Evolutionary conservation across 495 filamentous ascomycete species (phyloP), one percentile per base, ranked within the genome.

Genomic region (Schizothecium vesticola): DNA sequence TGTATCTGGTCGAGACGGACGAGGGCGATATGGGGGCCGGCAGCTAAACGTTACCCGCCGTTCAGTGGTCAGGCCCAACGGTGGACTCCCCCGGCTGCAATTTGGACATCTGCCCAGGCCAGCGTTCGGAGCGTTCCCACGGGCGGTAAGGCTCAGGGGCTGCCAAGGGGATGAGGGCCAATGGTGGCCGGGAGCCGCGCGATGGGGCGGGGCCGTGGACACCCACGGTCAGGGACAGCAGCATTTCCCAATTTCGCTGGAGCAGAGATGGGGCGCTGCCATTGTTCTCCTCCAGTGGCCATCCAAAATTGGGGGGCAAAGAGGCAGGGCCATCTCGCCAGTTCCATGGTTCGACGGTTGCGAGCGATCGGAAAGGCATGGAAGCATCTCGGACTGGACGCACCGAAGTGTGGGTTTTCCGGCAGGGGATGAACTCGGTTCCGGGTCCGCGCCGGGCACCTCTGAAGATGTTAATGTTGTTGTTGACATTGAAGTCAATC

Each of bases 121-220:
- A 19, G 36, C 36, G 36, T 51, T 51, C 36, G 36, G 36, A 51
- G 36, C 36, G 36, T 51, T 51, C 36, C 36, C 36, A 51, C 59
- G 59, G 31, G 62, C 62, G 62, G 62, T 64, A 64, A 64, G 62
- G 31, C 62, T 64, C 62, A 64, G 62, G 62, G 62, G 62, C 43
- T 55, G 62, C 62, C 62, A 64, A 64, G 59, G 16, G 2, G 31
- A 31, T 3, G 22, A 29, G 11, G n/a, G 56, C 64, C 56, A 56
- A 66, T 66, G 64, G 29, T 19, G 23, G 33, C 62, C n/a, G 19
- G 23, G 57, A 59, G 23, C 57, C 26, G 57, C 12, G 36, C 62
- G 31, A 64, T 56, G 31, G 13, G 62, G 62, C 29, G 31, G 36
- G 36, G 36, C 36, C 36, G 13, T 51, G 36, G 36, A n/a, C 43